phyloP scores from a whole-genome alignment of 305 asterid genomes.

The Andrographis paniculata region DNA sequence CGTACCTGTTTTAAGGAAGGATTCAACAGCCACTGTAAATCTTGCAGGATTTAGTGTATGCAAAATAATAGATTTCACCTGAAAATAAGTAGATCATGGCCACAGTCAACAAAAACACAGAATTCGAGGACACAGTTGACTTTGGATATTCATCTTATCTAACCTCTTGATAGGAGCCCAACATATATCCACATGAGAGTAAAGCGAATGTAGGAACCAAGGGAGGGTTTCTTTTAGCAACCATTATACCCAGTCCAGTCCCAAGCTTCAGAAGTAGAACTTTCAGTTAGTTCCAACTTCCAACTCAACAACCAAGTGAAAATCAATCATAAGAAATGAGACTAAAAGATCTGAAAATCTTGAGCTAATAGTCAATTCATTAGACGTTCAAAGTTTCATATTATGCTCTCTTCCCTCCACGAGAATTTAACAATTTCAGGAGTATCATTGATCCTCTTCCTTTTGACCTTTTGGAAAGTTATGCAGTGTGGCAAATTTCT shows the following conservation, averaged over 20 bases:
- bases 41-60: constrained; percentile 87
- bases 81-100: constrained; percentile 14
- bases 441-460: no score
- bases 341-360: not conserved
- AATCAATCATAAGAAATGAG: constrained; percentile 13
- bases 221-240: constrained; percentile 90
- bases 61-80: constrained; percentile 94
- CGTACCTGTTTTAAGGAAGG: constrained; percentile 81
- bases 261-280: constrained; percentile 68
- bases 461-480: no score
- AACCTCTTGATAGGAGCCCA: constrained; percentile 98
- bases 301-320: constrained; percentile 7
- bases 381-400: no score
- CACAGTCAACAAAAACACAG: constrained; percentile 1
- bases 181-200: constrained; percentile 83
- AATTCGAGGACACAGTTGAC: no score
- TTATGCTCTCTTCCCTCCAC: not conserved
- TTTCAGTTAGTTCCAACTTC: constrained; percentile 22
- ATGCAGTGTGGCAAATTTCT: no score
- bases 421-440: no score
- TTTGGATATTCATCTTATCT: constrained; percentile 19
- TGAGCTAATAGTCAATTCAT: constrained; percentile 2
- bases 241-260: constrained; percentile 85
- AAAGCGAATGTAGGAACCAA: constrained; percentile 66
- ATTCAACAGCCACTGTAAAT: constrained; percentile 90